Evolutionary conservation across 225 moss, liverwort and hornwort genomes (phyloP).

Genomic region (Physcomitrium patens): DNA sequence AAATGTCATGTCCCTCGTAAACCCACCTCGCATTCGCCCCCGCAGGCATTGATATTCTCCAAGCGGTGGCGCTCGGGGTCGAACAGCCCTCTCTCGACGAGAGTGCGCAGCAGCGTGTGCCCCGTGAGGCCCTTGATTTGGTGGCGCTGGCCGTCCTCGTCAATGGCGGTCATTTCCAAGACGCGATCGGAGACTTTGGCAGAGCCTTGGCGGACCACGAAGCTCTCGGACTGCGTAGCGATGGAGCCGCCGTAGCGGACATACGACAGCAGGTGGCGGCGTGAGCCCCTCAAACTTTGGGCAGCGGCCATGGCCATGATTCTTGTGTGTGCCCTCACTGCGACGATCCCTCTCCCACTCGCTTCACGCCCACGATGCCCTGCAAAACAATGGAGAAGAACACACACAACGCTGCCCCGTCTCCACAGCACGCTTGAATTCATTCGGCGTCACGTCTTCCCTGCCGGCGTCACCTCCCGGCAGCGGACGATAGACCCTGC

Average conservation of each 20-base stretch:
- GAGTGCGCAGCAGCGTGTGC: conserved; percentile 75
- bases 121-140: conserved; percentile 71
- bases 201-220: conserved; percentile 51
- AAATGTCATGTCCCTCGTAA: background rate
- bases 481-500: no score
- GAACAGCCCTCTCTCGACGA: conserved; percentile 73
- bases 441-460: no score
- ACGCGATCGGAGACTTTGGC: conserved; percentile 86
- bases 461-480: no score
- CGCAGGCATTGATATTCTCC: conserved; percentile 78
- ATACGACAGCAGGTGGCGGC: conserved; percentile 41
- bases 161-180: conserved; percentile 82
- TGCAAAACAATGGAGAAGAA: background rate
- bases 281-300: conserved; percentile 56
- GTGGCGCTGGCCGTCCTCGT: conserved; percentile 82
- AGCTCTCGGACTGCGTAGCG: conserved; percentile 46
- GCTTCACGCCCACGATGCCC: background rate
- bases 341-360: background rate
- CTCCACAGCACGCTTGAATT: no score
- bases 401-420: no score
- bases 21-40: conserved; percentile 84
- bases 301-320: conserved; percentile 59
- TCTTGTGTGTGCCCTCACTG: background rate
- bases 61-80: conserved; percentile 76
- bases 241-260: conserved; percentile 55